Evolutionary conservation across 176 grass and related monocot genomes (phyloP).

Genomic region (Thinopyrum elongatum): DNA sequence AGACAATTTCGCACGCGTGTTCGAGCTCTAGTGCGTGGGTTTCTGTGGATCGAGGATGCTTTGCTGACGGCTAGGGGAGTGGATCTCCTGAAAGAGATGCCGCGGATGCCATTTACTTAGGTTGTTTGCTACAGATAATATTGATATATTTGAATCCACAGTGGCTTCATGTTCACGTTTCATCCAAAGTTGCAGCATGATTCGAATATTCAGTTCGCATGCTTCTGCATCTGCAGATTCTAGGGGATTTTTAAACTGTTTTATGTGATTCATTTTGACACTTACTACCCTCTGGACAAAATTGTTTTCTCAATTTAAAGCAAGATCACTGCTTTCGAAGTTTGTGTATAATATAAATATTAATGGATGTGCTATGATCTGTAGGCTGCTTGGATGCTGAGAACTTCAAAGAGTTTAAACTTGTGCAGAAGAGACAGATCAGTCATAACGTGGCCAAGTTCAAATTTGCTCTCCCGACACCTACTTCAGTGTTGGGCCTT

Average conservation of each 20-base stretch:
- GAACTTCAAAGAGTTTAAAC: constrained; percentile 78
- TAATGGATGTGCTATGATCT: neutral
- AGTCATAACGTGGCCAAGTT: constrained; percentile 88
- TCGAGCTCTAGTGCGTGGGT: neutral
- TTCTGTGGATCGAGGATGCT: neutral
- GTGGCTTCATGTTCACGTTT: neutral
- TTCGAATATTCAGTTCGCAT: neutral
- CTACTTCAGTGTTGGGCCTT: constrained; percentile 74
- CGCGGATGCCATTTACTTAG: neutral
- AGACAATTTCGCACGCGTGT: neutral
- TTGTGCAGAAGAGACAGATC: constrained; percentile 71
- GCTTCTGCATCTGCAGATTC: neutral
- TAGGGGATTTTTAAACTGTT: neutral
- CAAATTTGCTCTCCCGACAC: constrained; percentile 67
- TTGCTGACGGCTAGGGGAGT: neutral
- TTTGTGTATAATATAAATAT: neutral
- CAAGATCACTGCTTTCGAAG: neutral
- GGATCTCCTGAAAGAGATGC: neutral
- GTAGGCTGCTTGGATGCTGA: constrained; percentile 77
- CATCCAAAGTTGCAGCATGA: neutral
- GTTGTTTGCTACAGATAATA: neutral
- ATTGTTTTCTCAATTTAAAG: neutral
- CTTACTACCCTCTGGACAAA: neutral
- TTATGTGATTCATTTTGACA: neutral
- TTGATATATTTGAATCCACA: neutral